Percentiles rank a stretch among this genome's conserved stretches.
phyloP scores from a whole-genome alignment of 176 grass and related monocot species.

The Phoenix roebelenii region DNA sequence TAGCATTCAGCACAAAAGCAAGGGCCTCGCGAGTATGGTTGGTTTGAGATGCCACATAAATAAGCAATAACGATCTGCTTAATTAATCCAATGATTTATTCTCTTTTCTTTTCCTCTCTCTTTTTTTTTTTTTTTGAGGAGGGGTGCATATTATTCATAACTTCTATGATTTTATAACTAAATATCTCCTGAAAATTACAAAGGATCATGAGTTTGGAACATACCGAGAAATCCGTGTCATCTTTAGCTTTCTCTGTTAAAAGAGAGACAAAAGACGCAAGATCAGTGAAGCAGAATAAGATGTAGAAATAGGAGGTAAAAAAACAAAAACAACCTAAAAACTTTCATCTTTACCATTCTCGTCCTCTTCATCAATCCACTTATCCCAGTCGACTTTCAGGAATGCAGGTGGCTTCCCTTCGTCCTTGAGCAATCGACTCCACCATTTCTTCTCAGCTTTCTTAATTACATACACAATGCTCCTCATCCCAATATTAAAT shows the following conservation, averaged over 20 bases:
- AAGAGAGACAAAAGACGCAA: not conserved
- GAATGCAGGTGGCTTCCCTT: conserved; percentile 19
- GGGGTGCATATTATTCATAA: no score
- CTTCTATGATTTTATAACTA: no score
- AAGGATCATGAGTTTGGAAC: not conserved
- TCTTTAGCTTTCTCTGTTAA: not conserved
- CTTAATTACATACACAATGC: not conserved
- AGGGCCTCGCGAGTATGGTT: no score
- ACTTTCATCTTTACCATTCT: no score
- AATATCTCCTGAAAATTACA: no score
- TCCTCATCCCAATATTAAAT: conserved; percentile 3
- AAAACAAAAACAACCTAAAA: not conserved
- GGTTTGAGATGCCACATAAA: no score
- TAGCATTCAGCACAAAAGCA: no score
- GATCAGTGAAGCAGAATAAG: not conserved
- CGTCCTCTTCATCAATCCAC: conserved; percentile 14
- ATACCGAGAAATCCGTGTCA: conserved; percentile 17
- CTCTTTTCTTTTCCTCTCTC: no score
- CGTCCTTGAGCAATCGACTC: conserved; percentile 8
- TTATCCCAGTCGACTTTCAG: conserved; percentile 23
- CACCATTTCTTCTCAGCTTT: conserved; percentile 25
- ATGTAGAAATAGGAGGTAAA: not conserved
- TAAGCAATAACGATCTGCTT: no score
- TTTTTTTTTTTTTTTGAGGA: no score
- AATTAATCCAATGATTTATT: no score